Evolutionary conservation across 805 yeast species (phyloP).

Genomic region (Jamesozyma spencerorum): DNA sequence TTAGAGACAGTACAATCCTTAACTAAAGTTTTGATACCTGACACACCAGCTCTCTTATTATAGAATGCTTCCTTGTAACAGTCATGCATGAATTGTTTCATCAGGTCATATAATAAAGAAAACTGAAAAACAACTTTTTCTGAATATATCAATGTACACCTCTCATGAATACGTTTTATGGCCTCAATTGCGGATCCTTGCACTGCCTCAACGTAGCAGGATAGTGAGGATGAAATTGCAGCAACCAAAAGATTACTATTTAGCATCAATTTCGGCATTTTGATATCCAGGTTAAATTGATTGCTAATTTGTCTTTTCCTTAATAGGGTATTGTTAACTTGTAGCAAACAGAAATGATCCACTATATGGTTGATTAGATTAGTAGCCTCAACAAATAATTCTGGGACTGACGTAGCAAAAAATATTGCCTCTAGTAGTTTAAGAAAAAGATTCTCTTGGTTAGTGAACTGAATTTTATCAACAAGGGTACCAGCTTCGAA

Average conservation of each 20-base stretch:
- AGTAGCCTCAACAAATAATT: slow-evolving; percentile 58
- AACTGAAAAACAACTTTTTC: slow-evolving; percentile 58
- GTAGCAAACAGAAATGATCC: slow-evolving; percentile 69
- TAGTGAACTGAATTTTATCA: slow-evolving; percentile 42
- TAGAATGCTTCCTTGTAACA: slow-evolving; percentile 87
- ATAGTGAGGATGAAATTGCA: slow-evolving; percentile 70
- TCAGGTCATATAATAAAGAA: slow-evolving; percentile 66
- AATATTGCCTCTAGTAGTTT: slow-evolving; percentile 63
- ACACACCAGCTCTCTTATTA: slow-evolving; percentile 78
- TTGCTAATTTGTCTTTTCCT: slow-evolving; percentile 60
- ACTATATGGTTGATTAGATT: slow-evolving; percentile 54
- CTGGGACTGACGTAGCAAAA: slow-evolving; percentile 66
- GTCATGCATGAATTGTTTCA: slow-evolving; percentile 77
- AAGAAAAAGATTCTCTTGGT: slow-evolving; percentile 57
- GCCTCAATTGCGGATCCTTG: slow-evolving; percentile 63
- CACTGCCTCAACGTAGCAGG: slow-evolving; percentile 64
- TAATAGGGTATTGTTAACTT: slow-evolving; percentile 62
- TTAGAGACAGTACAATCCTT: slow-evolving; percentile 59
- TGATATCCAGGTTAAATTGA: slow-evolving; percentile 64
- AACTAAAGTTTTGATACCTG: slow-evolving; percentile 70
- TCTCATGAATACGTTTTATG: slow-evolving; percentile 49
- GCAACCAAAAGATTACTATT: slow-evolving; percentile 62
- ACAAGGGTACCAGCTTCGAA: slow-evolving; percentile 33
- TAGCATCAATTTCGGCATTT: slow-evolving; percentile 65
- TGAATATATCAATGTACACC: slow-evolving; percentile 63